Conservation (phyloP, 1,139 yeast genomes). For the Yamadazyma pseudoaaseri region DNA sequence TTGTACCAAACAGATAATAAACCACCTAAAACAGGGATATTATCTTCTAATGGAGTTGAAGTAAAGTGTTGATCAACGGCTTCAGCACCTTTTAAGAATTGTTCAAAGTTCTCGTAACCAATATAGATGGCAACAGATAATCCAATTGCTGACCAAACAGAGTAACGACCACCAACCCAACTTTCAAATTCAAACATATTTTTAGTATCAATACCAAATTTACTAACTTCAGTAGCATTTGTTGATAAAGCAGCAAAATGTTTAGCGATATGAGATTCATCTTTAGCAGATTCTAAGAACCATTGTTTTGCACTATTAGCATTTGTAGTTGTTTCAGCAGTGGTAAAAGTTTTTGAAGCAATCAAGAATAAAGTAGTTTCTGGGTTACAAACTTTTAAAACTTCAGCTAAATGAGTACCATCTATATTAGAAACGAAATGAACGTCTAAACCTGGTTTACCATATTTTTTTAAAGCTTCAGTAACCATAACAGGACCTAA, state of each 20-base stretch:
- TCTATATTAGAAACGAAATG: conserved; percentile 98
- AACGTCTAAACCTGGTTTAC: conserved; percentile 70
- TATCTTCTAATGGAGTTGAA: conserved; percentile 79
- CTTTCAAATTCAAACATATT: conserved; percentile 98
- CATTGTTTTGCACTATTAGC: conserved; percentile 93
- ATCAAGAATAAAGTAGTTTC: conserved; percentile 93
- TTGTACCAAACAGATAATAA: conserved; percentile 95
- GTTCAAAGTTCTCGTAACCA: conserved; percentile 91
- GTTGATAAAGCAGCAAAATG: conserved; percentile 97
- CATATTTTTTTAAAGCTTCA: conserved; percentile 91
- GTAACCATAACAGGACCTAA: conserved; percentile 99
- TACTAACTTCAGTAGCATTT: conserved; percentile 83
- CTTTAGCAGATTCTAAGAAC: conserved; percentile 78
- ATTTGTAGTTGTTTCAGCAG: conserved; percentile 96
- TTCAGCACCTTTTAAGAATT: conserved; percentile 94
- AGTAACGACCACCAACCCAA: conserved; percentile 99
- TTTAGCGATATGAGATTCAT: conserved; percentile 77
- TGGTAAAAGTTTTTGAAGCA: conserved; percentile 98
- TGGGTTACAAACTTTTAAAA: conserved; percentile 70
- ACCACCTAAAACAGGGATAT: conserved; percentile 93
- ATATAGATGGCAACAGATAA: conserved; percentile 91
- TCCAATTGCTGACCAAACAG: conserved; percentile 99
- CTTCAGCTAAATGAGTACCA: conserved; percentile 96
- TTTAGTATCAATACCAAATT: conserved; percentile 94
- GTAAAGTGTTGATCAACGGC: conserved; percentile 91